Percentiles rank a stretch among this genome's conserved stretches.
Conservation (phyloP, 2,329 filamentous ascomycete genomes). For the Sphaerulina vaccinii region DNA sequence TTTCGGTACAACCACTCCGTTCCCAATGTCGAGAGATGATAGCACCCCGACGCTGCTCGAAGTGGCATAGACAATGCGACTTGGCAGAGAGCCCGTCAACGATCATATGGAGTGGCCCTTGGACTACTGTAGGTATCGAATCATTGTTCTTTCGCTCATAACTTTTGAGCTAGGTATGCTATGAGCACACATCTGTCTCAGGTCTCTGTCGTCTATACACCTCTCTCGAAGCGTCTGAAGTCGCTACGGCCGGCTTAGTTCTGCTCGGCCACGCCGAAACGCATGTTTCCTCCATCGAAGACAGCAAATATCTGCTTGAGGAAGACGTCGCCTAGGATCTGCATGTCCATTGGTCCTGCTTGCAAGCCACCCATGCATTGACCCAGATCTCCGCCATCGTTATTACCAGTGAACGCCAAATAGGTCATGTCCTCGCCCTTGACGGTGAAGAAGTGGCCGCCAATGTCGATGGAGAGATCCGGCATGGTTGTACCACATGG, state of each 20-base stretch:
- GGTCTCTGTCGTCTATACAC: not conserved
- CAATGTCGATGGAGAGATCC: slow-evolving; percentile 55
- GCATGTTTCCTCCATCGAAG: slow-evolving; percentile 55
- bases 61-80: too few species aligned
- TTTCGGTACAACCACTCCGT: too few species aligned
- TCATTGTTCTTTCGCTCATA: too few species aligned
- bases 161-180: too few species aligned
- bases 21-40: too few species aligned
- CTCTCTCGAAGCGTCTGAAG: not conserved
- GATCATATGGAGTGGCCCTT: too few species aligned
- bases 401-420: slow-evolving; percentile 40
- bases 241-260: slow-evolving; percentile 2
- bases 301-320: slow-evolving; percentile 61
- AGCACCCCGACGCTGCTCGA: too few species aligned
- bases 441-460: slow-evolving; percentile 44
- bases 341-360: slow-evolving; percentile 48
- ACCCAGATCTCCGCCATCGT: slow-evolving; percentile 32
- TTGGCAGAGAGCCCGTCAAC: too few species aligned
- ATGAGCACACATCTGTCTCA: not conserved
- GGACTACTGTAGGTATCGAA: too few species aligned
- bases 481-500: slow-evolving; percentile 45
- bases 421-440: slow-evolving; percentile 52
- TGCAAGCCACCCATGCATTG: slow-evolving; percentile 70
- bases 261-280: slow-evolving; percentile 54
- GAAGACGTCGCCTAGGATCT: slow-evolving; percentile 64